phyloP scores from a whole-genome alignment of 495 filamentous ascomycete species.

The Penicillium argentinense region DNA sequence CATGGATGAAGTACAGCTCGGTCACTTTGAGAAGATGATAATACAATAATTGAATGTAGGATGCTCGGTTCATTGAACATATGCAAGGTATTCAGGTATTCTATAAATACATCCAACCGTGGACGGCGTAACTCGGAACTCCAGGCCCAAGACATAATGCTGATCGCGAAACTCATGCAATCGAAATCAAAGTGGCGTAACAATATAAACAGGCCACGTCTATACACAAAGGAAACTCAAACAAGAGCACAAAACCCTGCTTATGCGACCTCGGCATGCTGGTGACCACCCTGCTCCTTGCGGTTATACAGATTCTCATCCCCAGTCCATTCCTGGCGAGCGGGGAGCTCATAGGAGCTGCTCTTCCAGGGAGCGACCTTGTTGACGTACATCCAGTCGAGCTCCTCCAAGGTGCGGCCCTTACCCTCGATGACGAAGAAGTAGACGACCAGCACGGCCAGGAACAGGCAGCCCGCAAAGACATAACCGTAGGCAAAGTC shows the following conservation, averaged over 20 bases:
- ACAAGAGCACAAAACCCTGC: background rate
- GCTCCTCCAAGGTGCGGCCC: conserved; percentile 65
- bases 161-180: conserved; percentile 10
- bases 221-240: conserved; percentile 4
- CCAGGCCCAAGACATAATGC: conserved; percentile 12
- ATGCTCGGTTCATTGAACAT: too few species aligned
- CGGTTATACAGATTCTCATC: conserved; percentile 15
- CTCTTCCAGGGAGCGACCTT: conserved; percentile 63
- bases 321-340: conserved; percentile 14
- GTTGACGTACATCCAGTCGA: conserved; percentile 78
- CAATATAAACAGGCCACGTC: conserved; percentile 4
- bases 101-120: conserved; percentile 5
- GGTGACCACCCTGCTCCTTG: conserved; percentile 24
- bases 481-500: conserved; percentile 74
- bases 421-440: conserved; percentile 71
- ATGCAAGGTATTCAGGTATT: background rate
- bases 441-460: conserved; percentile 60
- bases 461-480: conserved; percentile 67
- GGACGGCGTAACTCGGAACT: conserved; percentile 4
- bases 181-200: conserved; percentile 3
- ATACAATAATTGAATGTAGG: too few species aligned
- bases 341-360: conserved; percentile 41
- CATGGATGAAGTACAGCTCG: too few species aligned
- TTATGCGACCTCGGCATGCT: conserved; percentile 33
- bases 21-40: too few species aligned